A percentile compares a stretch with the other conserved stretches of the same genome.
These are phyloP conservation scores for Cunninghamia lanceolata DNA, from an alignment of 75 land plant genomes.

Conservation along the genomic window DNA sequence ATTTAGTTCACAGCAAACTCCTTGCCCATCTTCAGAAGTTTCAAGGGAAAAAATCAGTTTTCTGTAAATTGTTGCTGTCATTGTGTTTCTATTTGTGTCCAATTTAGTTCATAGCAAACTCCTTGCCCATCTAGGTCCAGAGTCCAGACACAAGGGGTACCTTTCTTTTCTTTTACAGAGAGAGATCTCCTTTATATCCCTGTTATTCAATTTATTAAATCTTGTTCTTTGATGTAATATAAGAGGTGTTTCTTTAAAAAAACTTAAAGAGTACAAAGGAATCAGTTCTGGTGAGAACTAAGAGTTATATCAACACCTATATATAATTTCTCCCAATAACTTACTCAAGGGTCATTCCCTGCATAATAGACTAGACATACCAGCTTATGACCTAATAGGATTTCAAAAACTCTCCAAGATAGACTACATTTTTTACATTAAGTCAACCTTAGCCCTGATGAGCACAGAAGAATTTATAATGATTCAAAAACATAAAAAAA, in stretches of 20 bases:
- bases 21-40: background rate
- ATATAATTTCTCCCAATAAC: background rate
- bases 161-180: background rate
- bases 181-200: background rate
- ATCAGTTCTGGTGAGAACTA: background rate
- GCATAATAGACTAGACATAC: background rate
- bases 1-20: background rate
- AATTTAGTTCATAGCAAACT: background rate
- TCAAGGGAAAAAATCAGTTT: background rate
- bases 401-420: background rate
- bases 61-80: background rate
- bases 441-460: background rate
- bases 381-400: background rate
- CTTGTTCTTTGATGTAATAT: too few species aligned
- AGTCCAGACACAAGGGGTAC: background rate
- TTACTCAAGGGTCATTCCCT: background rate
- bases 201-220: too few species aligned
- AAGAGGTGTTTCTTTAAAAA: too few species aligned
- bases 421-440: background rate
- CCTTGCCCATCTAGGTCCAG: background rate
- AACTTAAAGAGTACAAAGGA: too few species aligned
- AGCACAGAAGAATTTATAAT: background rate
- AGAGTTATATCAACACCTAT: background rate
- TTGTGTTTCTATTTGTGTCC: background rate
- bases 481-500: background rate